Evolutionary conservation across 2,329 filamentous ascomycete genomes (phyloP).

Genomic region (Hypomyces rosellus): DNA sequence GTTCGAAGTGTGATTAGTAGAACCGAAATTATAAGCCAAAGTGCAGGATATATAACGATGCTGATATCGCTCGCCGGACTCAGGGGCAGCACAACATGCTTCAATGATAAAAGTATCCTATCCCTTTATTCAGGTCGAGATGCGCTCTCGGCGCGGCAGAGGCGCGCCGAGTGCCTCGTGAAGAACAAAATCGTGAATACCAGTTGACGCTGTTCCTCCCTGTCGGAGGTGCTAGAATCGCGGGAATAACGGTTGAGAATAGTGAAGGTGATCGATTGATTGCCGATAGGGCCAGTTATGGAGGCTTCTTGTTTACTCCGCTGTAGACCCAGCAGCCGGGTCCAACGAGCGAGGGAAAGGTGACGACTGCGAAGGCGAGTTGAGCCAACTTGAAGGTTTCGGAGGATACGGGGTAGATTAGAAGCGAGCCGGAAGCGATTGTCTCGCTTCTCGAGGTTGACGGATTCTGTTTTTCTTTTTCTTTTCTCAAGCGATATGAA

Average conservation of each 20-base stretch:
- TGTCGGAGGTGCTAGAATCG: conserved; percentile 2
- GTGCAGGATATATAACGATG: conserved; percentile 1
- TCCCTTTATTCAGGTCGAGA: conserved; percentile 1
- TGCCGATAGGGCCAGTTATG: conserved; percentile 60
- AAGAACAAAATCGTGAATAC: conserved; percentile 23
- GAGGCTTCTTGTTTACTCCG: conserved; percentile 95
- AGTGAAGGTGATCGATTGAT: background rate
- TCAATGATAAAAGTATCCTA: conserved; percentile 12
- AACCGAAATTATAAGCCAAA: conserved; percentile 6
- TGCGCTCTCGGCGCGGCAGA: conserved; percentile 30
- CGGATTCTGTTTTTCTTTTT: background rate
- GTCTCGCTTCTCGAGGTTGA: background rate
- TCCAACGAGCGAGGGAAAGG: conserved; percentile 82
- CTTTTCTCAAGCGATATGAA: background rate
- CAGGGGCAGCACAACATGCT: conserved; percentile 24
- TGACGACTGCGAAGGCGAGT: conserved; percentile 62
- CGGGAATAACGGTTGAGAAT: background rate
- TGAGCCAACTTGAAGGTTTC: conserved; percentile 88
- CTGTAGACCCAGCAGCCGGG: conserved; percentile 90
- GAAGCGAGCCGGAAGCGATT: background rate
- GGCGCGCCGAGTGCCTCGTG: conserved; percentile 29
- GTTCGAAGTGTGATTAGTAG: conserved; percentile 1
- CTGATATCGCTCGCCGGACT: conserved; percentile 24
- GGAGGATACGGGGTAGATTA: conserved; percentile 2
- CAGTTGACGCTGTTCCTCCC: background rate